A percentile compares a stretch with the other conserved stretches of the same genome.
Conservation (phyloP, 768 basidiomycete species). For the Podaxis sp. region DNA sequence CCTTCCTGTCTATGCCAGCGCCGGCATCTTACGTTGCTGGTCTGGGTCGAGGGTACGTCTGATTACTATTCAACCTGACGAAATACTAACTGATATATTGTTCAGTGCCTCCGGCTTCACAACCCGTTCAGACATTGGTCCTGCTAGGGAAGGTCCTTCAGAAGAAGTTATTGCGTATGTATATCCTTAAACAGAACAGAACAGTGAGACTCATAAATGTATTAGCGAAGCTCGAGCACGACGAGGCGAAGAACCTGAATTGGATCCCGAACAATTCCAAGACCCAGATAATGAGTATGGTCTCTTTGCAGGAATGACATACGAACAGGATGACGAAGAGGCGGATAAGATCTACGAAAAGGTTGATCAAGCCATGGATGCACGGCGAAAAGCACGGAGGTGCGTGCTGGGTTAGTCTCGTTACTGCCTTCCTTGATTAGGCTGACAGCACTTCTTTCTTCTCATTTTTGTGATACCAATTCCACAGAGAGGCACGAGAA, state of each 20-base stretch:
- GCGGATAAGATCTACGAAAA: slow-evolving; percentile 92
- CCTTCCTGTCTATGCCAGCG: slow-evolving; percentile 88
- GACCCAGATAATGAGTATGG: slow-evolving; percentile 98
- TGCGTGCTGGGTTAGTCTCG: slow-evolving; percentile 52
- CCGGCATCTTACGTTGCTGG: slow-evolving; percentile 98
- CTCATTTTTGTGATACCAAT: slow-evolving; percentile 8
- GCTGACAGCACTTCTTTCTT: slow-evolving; percentile 23
- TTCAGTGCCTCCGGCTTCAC: slow-evolving; percentile 93
- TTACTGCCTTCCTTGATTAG: slow-evolving; percentile 25
- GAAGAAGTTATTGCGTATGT: slow-evolving; percentile 88
- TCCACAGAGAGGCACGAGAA: slow-evolving; percentile 68
- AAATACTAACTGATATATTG: neutral
- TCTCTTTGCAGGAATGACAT: slow-evolving; percentile 92
- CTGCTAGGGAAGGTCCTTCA: slow-evolving; percentile 92
- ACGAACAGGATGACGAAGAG: slow-evolving; percentile 97
- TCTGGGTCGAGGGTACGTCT: slow-evolving; percentile 88
- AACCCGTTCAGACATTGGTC: slow-evolving; percentile 97
- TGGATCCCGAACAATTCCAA: slow-evolving; percentile 90
- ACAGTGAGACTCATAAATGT: neutral
- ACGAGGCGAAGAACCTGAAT: slow-evolving; percentile 85
- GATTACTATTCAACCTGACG: neutral
- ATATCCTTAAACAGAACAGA: neutral
- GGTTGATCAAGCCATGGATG: slow-evolving; percentile 92
- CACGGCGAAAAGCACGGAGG: slow-evolving; percentile 77
- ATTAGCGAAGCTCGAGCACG: slow-evolving; percentile 80